Conservation (phyloP, 1,284 basidiomycete species). For the Tylopilus sp. region DNA sequence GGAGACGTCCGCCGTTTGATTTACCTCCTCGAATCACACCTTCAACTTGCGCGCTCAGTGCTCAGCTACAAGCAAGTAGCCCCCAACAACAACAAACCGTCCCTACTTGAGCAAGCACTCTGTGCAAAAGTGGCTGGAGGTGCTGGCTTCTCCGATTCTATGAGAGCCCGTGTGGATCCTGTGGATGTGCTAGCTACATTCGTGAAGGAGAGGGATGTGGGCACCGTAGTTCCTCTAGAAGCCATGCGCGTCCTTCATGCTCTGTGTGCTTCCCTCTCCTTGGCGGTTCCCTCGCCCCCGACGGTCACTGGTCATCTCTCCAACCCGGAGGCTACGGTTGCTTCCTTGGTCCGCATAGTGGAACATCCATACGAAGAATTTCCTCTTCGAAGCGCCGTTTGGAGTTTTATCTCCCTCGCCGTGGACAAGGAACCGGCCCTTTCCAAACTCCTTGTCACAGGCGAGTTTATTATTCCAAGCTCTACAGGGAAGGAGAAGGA, state of each 20-base stretch:
- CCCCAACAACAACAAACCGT: constrained; percentile 43
- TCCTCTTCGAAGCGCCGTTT: constrained; percentile 67
- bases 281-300: constrained; percentile 53
- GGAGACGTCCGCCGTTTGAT: constrained; percentile 69
- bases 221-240: constrained; percentile 55
- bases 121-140: constrained; percentile 58
- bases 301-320: constrained; percentile 71
- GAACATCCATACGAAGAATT: constrained; percentile 71
- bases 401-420: constrained; percentile 80
- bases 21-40: constrained; percentile 61
- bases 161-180: constrained; percentile 53
- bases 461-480: constrained; percentile 53
- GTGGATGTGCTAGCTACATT: constrained; percentile 68
- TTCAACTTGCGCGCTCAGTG: constrained; percentile 58
- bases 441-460: constrained; percentile 77
- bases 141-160: constrained; percentile 45
- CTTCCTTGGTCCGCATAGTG: constrained; percentile 59
- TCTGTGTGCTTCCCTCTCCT: constrained; percentile 63
- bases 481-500: constrained; percentile 40
- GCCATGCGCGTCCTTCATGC: constrained; percentile 64
- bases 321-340: constrained; percentile 64
- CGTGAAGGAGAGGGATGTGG: constrained; percentile 60
- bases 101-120: constrained; percentile 70
- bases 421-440: constrained; percentile 87
- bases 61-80: constrained; percentile 57